Conservation (phyloP, 2,329 filamentous ascomycete species). For the Chaetomium sp. region DNA sequence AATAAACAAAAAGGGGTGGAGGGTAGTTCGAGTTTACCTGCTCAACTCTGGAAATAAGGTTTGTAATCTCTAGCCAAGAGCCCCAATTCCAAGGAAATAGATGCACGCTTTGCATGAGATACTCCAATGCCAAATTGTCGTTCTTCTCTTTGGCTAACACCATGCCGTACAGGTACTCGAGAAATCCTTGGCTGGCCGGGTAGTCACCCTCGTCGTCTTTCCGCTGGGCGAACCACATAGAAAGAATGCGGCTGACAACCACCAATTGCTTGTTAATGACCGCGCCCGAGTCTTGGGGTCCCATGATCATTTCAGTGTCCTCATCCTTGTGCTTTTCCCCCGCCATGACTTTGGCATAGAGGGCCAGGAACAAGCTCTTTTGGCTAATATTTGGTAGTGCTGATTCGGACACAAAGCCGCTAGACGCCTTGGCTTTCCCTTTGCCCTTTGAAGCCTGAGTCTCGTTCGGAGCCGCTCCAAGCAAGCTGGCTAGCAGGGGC, state of each 20-base stretch:
- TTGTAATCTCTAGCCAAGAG: conserved; percentile 88
- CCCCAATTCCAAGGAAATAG: conserved; percentile 95
- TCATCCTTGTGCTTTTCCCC: conserved; percentile 96
- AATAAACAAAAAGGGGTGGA: not conserved
- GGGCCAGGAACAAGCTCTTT: conserved; percentile 82
- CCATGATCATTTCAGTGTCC: conserved; percentile 94
- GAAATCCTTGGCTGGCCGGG: conserved; percentile 74
- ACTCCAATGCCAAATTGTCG: conserved; percentile 74
- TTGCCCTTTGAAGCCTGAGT: conserved; percentile 24
- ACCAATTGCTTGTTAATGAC: conserved; percentile 81
- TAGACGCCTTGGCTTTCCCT: conserved; percentile 38
- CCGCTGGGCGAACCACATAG: conserved; percentile 71
- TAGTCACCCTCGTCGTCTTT: conserved; percentile 52
- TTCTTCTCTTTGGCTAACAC: conserved; percentile 87
- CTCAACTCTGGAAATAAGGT: conserved; percentile 70
- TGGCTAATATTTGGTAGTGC: conserved; percentile 63
- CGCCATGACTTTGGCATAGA: conserved; percentile 88
- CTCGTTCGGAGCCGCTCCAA: conserved; percentile 40
- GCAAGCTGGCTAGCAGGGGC: conserved; percentile 62
- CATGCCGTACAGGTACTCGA: conserved; percentile 89
- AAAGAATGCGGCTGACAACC: conserved; percentile 65
- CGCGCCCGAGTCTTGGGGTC: conserved; percentile 80
- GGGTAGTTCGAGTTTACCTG: conserved; percentile 54
- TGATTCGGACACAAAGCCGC: conserved; percentile 20
- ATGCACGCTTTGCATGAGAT: conserved; percentile 82